Evolutionary conservation across 2,329 filamentous ascomycete species (phyloP).

Genomic region (Penicillium capsulatum): DNA sequence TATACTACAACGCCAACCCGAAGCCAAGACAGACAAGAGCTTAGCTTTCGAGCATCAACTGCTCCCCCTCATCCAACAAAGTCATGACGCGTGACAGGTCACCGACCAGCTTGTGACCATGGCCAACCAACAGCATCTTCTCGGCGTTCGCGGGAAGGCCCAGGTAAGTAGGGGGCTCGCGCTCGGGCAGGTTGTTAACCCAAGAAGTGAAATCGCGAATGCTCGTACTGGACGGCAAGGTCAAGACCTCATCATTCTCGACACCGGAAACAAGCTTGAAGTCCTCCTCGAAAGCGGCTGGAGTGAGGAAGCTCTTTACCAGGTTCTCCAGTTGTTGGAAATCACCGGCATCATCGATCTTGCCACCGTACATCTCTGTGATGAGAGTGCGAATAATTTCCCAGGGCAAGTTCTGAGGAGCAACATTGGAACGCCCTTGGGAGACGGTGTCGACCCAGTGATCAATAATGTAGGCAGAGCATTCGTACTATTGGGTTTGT

Average conservation of each 20-base stretch:
- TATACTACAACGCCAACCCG: conserved; percentile 7
- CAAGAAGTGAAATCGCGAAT: conserved; percentile 83
- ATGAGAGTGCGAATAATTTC: conserved; percentile 88
- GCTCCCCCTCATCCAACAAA: conserved; percentile 89
- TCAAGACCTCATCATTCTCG: conserved; percentile 58
- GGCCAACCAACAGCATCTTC: conserved; percentile 84
- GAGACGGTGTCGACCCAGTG: conserved; percentile 84
- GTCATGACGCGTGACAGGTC: conserved; percentile 82
- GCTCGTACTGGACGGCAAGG: conserved; percentile 73
- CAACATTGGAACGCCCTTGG: conserved; percentile 83
- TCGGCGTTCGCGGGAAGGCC: conserved; percentile 93
- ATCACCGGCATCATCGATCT: conserved; percentile 88
- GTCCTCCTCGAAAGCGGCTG: conserved; percentile 84
- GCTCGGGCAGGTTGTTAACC: conserved; percentile 88
- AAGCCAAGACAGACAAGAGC: conserved; percentile 10
- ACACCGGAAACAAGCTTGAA: conserved; percentile 77
- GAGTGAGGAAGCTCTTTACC: conserved; percentile 74
- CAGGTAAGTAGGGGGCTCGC: conserved; percentile 92
- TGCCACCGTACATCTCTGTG: conserved; percentile 93
- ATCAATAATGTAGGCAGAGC: conserved; percentile 91
- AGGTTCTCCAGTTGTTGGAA: conserved; percentile 69
- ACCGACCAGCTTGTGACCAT: conserved; percentile 77
- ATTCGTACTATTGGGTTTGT: conserved; percentile 69
- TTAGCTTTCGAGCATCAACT: conserved; percentile 67
- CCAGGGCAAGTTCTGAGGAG: conserved; percentile 92